Conservation (phyloP, 2,329 filamentous ascomycete species). For the Ceratocystiopsis sp. region DNA sequence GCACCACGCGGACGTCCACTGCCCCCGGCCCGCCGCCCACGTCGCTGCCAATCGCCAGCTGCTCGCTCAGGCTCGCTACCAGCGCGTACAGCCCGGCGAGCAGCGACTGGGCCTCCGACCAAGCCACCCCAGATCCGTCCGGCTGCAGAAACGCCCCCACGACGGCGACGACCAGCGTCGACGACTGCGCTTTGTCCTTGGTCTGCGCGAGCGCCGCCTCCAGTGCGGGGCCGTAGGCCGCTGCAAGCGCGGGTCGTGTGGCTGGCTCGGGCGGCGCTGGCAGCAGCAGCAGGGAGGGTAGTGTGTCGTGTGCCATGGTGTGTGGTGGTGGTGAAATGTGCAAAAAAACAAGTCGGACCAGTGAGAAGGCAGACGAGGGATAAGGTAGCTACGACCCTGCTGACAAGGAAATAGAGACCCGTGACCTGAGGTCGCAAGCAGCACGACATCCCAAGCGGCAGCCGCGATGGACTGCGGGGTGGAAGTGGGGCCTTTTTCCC, state of each 20-base stretch:
- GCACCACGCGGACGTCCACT: slow-evolving; percentile 58
- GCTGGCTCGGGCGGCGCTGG: slow-evolving; percentile 43
- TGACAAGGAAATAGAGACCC: too few relatives aligned
- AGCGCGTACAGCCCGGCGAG: slow-evolving; percentile 66
- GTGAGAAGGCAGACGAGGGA: too few relatives aligned
- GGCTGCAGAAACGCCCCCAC: slow-evolving; percentile 38
- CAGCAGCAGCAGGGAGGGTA: slow-evolving; percentile 42
- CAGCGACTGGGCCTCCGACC: slow-evolving; percentile 53
- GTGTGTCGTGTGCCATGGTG: slow-evolving; percentile 5
- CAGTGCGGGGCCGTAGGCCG: slow-evolving; percentile 43
- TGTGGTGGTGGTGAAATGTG: too few relatives aligned
- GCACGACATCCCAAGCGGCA: too few relatives aligned
- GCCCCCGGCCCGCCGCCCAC: slow-evolving; percentile 43
- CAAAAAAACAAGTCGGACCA: too few relatives aligned
- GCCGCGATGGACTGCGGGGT: too few relatives aligned
- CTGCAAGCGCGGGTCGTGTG: slow-evolving; percentile 31
- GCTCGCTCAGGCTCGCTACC: slow-evolving; percentile 52
- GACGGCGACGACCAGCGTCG: slow-evolving; percentile 37
- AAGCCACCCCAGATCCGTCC: slow-evolving; percentile 19
- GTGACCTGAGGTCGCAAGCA: too few relatives aligned
- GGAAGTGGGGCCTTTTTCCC: too few relatives aligned
- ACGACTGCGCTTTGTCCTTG: slow-evolving; percentile 19
- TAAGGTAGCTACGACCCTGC: too few relatives aligned
- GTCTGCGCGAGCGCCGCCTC: slow-evolving; percentile 34
- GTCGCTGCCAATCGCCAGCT: slow-evolving; percentile 42